These are phyloP conservation scores for Haplographium delicatum DNA, from an alignment of 495 filamentous ascomycete genomes.

Conservation along the genomic window DNA sequence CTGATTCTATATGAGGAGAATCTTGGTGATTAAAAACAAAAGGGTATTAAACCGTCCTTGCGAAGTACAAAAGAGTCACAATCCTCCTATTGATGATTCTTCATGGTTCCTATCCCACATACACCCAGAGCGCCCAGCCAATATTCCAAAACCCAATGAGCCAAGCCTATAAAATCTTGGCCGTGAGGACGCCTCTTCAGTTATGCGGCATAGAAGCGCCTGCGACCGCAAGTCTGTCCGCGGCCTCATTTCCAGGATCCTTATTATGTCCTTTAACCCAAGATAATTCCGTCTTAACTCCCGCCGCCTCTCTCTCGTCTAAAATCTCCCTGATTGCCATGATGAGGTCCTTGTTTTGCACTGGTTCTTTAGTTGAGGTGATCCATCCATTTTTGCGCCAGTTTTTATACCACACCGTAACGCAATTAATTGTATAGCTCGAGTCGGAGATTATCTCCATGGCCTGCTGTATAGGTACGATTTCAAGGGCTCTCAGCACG, in stretches of 20 bases:
- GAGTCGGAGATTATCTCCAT: slow-evolving; percentile 77
- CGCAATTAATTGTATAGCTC: slow-evolving; percentile 82
- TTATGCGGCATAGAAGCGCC: too few relatives aligned
- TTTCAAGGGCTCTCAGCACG: slow-evolving; percentile 75
- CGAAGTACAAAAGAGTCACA: too few relatives aligned
- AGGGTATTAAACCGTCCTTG: too few relatives aligned
- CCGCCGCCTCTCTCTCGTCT: slow-evolving; percentile 57
- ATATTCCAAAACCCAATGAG: too few relatives aligned
- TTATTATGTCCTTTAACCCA: slow-evolving; percentile 83
- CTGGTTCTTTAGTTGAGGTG: slow-evolving; percentile 59
- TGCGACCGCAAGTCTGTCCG: slow-evolving; percentile 73
- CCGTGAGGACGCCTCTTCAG: too few relatives aligned
- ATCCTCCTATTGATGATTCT: too few relatives aligned
- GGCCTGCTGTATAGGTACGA: slow-evolving; percentile 50
- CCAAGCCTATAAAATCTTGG: too few relatives aligned
- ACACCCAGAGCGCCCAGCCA: too few relatives aligned
- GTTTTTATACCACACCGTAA: slow-evolving; percentile 74
- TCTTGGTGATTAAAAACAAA: too few relatives aligned
- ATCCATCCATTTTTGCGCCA: slow-evolving; percentile 82
- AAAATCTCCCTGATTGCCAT: slow-evolving; percentile 66
- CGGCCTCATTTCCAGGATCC: slow-evolving; percentile 67
- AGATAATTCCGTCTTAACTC: slow-evolving; percentile 62
- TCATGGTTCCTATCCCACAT: too few relatives aligned
- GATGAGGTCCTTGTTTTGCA: slow-evolving; percentile 83
- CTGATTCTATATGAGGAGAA: too few relatives aligned